A percentile compares a stretch with the other conserved stretches of the same genome.
phyloP scores from a whole-genome alignment of 371 early-diverging fungal genomes.

The Actinomortierella wolfii region DNA sequence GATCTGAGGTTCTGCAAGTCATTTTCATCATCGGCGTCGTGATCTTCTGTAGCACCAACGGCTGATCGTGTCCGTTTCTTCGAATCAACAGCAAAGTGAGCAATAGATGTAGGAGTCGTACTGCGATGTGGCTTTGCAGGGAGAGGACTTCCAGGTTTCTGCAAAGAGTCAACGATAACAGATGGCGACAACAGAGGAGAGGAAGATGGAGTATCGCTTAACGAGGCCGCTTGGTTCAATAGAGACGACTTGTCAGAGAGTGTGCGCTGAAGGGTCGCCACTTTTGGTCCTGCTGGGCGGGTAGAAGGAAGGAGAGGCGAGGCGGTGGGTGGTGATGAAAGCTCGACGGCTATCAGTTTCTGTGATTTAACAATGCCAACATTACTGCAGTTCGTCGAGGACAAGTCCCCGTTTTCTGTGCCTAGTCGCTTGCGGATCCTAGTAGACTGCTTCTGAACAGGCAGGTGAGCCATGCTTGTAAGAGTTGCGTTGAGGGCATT shows the following conservation, averaged over 20 bases:
- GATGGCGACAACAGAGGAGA: no score
- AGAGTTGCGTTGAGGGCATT: slow-evolving; percentile 10
- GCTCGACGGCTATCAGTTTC: slow-evolving; percentile 10
- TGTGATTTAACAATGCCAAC: slow-evolving; percentile 9
- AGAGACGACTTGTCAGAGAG: slow-evolving; percentile 35
- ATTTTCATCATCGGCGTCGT: slow-evolving; percentile 41
- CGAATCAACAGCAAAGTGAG: no score
- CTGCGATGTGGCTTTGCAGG: no score
- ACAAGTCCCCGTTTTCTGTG: slow-evolving; percentile 10
- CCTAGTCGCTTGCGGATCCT: slow-evolving; percentile 30
- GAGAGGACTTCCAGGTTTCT: no score
- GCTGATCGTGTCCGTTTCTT: not conserved
- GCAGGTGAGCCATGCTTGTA: slow-evolving; percentile 19
- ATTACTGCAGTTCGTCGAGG: slow-evolving; percentile 6
- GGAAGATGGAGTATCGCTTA: no score
- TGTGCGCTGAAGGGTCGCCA: slow-evolving; percentile 28
- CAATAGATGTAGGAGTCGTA: no score
- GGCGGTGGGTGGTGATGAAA: not conserved
- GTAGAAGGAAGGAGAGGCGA: not conserved
- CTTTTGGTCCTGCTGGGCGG: slow-evolving; percentile 1
- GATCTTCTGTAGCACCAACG: slow-evolving; percentile 14
- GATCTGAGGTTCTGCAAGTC: slow-evolving; percentile 11
- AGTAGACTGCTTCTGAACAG: slow-evolving; percentile 31
- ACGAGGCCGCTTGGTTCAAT: slow-evolving; percentile 16
- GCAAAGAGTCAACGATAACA: no score